Conservation (phyloP, 2,329 filamentous ascomycete species). For the Aspergillus neoniger region DNA sequence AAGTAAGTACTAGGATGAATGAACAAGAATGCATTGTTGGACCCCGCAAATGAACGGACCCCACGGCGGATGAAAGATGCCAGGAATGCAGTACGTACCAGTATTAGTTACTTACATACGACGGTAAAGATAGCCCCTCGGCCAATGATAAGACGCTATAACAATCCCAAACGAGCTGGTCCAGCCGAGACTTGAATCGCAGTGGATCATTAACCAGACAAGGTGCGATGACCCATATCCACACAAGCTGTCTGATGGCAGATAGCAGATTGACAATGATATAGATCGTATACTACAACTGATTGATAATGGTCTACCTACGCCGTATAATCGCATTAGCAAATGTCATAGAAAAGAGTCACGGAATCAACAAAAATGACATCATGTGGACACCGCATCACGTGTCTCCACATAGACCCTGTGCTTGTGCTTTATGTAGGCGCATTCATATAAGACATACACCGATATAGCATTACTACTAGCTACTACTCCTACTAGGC, state of each 20-base stretch:
- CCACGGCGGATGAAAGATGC: neutral
- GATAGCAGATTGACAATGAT: neutral
- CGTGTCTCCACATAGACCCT: neutral
- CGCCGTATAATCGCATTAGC: too few species aligned
- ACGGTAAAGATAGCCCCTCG: neutral
- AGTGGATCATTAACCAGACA: neutral
- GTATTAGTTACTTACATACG: neutral
- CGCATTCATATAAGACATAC: too few species aligned
- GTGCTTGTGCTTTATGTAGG: neutral
- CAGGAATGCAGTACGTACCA: neutral
- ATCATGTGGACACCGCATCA: neutral
- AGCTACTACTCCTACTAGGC: too few species aligned
- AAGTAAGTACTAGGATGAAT: too few species aligned
- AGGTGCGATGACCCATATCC: neutral
- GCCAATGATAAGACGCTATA: neutral
- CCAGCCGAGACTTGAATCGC: neutral
- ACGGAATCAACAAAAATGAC: neutral
- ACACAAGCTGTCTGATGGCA: neutral
- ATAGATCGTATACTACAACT: neutral
- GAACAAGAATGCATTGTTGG: neutral
- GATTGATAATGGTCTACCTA: neutral
- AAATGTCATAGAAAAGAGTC: too few species aligned
- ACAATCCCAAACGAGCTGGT: conserved; percentile 4
- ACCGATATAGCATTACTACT: too few species aligned
- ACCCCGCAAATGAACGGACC: neutral